Base-by-base conservation (phyloP, 352 stramenopile genomes). In the Blastocystis sp. region DNA sequence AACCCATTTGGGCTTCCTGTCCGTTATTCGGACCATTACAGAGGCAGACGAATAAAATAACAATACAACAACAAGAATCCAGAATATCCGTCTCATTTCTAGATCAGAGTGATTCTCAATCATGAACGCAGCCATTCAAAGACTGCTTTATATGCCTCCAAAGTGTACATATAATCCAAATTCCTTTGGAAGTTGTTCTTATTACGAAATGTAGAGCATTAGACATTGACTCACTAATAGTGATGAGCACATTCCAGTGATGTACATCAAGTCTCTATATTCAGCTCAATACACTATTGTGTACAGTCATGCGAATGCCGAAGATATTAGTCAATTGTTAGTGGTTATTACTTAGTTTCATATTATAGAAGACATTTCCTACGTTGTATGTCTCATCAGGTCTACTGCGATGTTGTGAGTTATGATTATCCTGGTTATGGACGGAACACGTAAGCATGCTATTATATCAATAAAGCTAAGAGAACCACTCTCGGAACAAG, bases 371-470 rank as follows among this genome's bases (percentile, higher is more conserved):
- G 51, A 24, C 43, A 27, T 19, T 83, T 83, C 51, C 46, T 59
- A 11, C 24, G 24, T 21, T 32, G 19, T 27, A 16, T 83, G 21
- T 83, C 71, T 11, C 71, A 54, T 51, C 37, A 27, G 29, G 42
- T 65, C 3, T 39, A 21, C 51, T 83, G 71, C 21, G 46, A 83
- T 46, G 32, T 83, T 19, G 71, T 83, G 43, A 37, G 24, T 12
- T 83, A 83, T 42, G 71, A 83, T 21, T 83, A 83, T 46, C 71
- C 71, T 1, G 71, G 71, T 7, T 83, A 83, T 83, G 71, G 71
- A 6, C n/a, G 19, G 35, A 66, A 43, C 16, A 66, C 14, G 71
- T 83, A 83, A n/a, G 24, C 27, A 19, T 16, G 12, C 32, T 6
- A 12, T 19, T 11, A 37, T 0, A 2, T 1, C 6, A 24, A 24